Percentiles rank a stretch among this genome's conserved stretches.
Conservation (phyloP, 192 early-diverging fungal species). For the Coemansia sp. region DNA sequence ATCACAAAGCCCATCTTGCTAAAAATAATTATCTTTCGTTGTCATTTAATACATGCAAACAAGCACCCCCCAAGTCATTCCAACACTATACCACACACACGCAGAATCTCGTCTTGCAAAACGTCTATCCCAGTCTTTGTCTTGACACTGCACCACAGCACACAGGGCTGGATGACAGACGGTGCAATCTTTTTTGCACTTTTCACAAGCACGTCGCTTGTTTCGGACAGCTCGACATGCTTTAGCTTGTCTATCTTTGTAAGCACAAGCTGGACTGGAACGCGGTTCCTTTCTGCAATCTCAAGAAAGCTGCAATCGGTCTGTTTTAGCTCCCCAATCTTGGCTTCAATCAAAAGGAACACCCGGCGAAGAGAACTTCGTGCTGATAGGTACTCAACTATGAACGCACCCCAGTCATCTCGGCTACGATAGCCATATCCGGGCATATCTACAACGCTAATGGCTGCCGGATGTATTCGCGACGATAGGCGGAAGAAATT, state of each 20-base stretch:
- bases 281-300: conserved; percentile 26
- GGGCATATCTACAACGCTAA: conserved; percentile 58
- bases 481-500: conserved; percentile 48
- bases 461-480: conserved; percentile 9
- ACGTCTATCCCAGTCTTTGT: conserved; percentile 31
- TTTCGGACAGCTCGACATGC: conserved; percentile 18
- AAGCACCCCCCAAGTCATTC: neutral
- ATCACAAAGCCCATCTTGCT: neutral
- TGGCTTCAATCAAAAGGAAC: conserved; percentile 55
- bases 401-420: conserved; percentile 53
- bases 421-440: conserved; percentile 58
- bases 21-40: neutral
- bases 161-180: conserved; percentile 21
- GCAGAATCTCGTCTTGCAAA: conserved; percentile 40
- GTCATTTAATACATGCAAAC: neutral
- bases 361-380: conserved; percentile 46
- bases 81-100: conserved; percentile 21
- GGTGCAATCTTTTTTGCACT: conserved; percentile 28
- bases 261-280: conserved; percentile 39
- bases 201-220: conserved; percentile 5
- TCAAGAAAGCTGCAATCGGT: conserved; percentile 49
- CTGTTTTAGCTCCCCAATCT: conserved; percentile 52
- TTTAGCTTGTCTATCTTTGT: conserved; percentile 56
- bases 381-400: conserved; percentile 40
- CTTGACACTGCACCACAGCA: conserved; percentile 31